These are phyloP conservation scores for Albifimbria verrucaria DNA, from an alignment of 2,329 filamentous ascomycete genomes.

Conservation along the genomic window DNA sequence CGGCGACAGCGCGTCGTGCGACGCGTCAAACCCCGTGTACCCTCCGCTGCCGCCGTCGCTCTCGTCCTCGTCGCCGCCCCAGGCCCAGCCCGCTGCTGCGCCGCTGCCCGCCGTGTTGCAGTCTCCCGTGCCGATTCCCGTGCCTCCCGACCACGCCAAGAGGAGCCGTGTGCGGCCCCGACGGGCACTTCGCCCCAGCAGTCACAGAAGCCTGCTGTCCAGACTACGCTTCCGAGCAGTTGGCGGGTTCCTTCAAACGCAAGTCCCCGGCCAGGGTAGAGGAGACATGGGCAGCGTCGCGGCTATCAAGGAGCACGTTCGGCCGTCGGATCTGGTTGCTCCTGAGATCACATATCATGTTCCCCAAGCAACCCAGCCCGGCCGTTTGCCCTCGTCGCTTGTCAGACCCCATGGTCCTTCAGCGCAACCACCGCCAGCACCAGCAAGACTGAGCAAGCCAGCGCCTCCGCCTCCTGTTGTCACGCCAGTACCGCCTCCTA, in stretches of 20 bases:
- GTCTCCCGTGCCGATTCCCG: conserved; percentile 12
- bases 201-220: not conserved
- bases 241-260: not conserved
- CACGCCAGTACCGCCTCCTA: conserved; percentile 32
- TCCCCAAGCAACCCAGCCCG: conserved; percentile 26
- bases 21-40: conserved; percentile 36
- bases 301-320: conserved; percentile 19
- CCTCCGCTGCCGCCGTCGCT: conserved; percentile 21
- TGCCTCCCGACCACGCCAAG: conserved; percentile 16
- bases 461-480: conserved; percentile 22
- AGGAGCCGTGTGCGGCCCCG: conserved; percentile 15
- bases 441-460: conserved; percentile 18
- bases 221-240: not conserved
- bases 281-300: conserved; percentile 19
- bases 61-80: conserved; percentile 12
- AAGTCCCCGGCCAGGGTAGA: not conserved
- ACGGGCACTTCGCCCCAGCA: not conserved
- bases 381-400: conserved; percentile 22
- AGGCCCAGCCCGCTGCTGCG: not conserved
- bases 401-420: conserved; percentile 31
- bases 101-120: conserved; percentile 12
- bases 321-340: conserved; percentile 32
- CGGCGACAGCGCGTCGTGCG: conserved; percentile 30
- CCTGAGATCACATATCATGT: conserved; percentile 40
- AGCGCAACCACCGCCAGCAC: conserved; percentile 21